Conservation (phyloP, 331 rosid genomes). For the Malus hybrid region DNA sequence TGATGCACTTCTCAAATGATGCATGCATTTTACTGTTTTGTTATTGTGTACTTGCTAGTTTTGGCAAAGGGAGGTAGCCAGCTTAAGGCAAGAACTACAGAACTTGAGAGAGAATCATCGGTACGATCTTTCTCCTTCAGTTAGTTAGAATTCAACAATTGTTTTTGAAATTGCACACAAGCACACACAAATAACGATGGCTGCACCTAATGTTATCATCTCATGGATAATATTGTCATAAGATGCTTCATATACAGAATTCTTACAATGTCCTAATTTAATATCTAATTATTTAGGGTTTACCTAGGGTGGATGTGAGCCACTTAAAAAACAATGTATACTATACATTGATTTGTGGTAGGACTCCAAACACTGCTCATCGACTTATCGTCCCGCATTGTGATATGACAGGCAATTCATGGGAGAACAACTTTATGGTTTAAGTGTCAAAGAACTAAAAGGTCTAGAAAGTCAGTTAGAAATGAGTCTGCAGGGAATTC, state of each 20-base stretch:
- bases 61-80: conserved; percentile 68
- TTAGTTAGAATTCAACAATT: background rate
- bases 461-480: conserved; percentile 63
- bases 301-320: too few species aligned
- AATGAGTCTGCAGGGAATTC: conserved; percentile 53
- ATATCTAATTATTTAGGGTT: background rate
- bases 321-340: too few species aligned
- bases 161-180: background rate
- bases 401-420: conserved; percentile 48
- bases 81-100: conserved; percentile 64
- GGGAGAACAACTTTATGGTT: conserved; percentile 65
- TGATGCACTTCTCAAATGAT: background rate
- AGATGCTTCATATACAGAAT: background rate
- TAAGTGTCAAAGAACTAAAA: conserved; percentile 51
- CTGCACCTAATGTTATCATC: background rate
- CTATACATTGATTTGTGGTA: too few species aligned
- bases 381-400: too few species aligned
- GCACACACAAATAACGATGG: background rate
- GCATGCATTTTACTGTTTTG: background rate
- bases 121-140: conserved; percentile 31
- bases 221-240: background rate
- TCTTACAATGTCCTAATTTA: background rate
- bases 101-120: conserved; percentile 55
- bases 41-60: conserved; percentile 38
- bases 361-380: too few species aligned